Evolutionary conservation across 2,329 filamentous ascomycete species (phyloP).

Genomic region (Hypoxylon sp.): DNA sequence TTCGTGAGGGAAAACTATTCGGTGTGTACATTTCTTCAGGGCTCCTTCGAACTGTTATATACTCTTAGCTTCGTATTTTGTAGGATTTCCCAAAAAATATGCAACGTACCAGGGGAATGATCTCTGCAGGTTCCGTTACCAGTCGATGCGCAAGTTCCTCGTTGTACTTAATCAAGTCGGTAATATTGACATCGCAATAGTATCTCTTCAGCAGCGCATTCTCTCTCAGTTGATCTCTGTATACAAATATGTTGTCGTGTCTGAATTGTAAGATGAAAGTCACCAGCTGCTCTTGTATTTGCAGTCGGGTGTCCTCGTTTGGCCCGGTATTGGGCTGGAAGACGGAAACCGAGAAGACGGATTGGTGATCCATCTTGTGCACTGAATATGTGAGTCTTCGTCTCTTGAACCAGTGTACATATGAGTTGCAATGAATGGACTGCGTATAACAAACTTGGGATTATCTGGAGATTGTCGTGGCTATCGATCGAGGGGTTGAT

Average conservation of each 20-base stretch:
- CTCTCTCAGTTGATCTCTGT: conserved; percentile 96
- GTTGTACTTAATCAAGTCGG: conserved; percentile 94
- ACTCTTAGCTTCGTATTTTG: conserved; percentile 24
- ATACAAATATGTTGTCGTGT: conserved; percentile 93
- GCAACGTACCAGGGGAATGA: conserved; percentile 85
- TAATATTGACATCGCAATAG: conserved; percentile 96
- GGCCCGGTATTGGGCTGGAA: conserved; percentile 76
- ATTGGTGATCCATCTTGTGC: conserved; percentile 83
- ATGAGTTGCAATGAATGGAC: conserved; percentile 1
- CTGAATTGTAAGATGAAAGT: conserved; percentile 95
- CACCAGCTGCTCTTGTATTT: conserved; percentile 83
- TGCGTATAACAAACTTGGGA: background rate
- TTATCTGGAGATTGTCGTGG: conserved; percentile 24
- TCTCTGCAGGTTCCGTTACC: conserved; percentile 88
- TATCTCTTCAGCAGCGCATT: conserved; percentile 95
- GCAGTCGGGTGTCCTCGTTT: conserved; percentile 75
- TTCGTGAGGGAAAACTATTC: conserved; percentile 88
- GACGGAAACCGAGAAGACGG: conserved; percentile 86
- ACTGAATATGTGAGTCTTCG: conserved; percentile 12
- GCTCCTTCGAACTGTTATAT: conserved; percentile 84
- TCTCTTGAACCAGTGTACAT: conserved; percentile 17
- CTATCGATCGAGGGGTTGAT: conserved; percentile 38
- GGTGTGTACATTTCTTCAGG: conserved; percentile 89
- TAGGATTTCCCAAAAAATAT: background rate
- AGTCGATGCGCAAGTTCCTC: conserved; percentile 93